Percentiles rank a stretch among this genome's conserved stretches.
These are phyloP conservation scores for Ophiobolus disseminans DNA, from an alignment of 2,329 filamentous ascomycete species.

Conservation along the genomic window DNA sequence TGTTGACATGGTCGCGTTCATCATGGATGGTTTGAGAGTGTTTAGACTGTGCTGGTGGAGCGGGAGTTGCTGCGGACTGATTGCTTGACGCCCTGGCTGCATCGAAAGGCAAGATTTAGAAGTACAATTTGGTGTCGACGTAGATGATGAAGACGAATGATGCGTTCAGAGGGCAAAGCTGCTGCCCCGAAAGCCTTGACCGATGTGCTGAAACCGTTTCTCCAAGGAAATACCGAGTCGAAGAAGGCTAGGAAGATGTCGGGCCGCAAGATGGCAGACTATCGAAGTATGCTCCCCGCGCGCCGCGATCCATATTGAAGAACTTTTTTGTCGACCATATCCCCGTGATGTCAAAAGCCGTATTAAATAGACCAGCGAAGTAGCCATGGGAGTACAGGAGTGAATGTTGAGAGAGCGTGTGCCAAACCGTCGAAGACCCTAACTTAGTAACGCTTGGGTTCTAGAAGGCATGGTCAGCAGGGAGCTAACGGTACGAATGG, in stretches of 20 bases:
- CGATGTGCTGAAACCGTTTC: slow-evolving; percentile 49
- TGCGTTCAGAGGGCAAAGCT: slow-evolving; percentile 42
- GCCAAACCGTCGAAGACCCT: slow-evolving; percentile 35
- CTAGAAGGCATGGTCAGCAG: slow-evolving; percentile 45
- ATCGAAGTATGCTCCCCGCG: slow-evolving; percentile 43
- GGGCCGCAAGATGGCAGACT: slow-evolving; percentile 43
- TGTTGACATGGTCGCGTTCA: slow-evolving; percentile 39
- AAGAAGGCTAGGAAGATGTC: slow-evolving; percentile 45
- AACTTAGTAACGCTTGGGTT: slow-evolving; percentile 48
- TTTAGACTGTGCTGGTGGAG: slow-evolving; percentile 45
- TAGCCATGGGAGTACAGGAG: slow-evolving; percentile 47
- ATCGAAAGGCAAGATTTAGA: slow-evolving; percentile 50
- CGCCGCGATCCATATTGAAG: slow-evolving; percentile 46
- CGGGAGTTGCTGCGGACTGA: slow-evolving; percentile 46
- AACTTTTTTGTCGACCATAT: slow-evolving; percentile 51
- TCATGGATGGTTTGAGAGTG: slow-evolving; percentile 43
- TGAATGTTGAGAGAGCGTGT: slow-evolving; percentile 34
- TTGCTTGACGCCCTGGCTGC: slow-evolving; percentile 46
- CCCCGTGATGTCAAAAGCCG: slow-evolving; percentile 45
- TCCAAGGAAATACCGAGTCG: slow-evolving; percentile 53
- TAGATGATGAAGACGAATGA: slow-evolving; percentile 48
- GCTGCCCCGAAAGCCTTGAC: slow-evolving; percentile 47
- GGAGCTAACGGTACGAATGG: slow-evolving; percentile 50
- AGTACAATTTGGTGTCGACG: slow-evolving; percentile 54
- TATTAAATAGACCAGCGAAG: slow-evolving; percentile 47